Evolutionary conservation across 2,329 filamentous ascomycete genomes (phyloP), one percentile per base, ranked within the genome.

Genomic region (Bipolaris gigantea): DNA sequence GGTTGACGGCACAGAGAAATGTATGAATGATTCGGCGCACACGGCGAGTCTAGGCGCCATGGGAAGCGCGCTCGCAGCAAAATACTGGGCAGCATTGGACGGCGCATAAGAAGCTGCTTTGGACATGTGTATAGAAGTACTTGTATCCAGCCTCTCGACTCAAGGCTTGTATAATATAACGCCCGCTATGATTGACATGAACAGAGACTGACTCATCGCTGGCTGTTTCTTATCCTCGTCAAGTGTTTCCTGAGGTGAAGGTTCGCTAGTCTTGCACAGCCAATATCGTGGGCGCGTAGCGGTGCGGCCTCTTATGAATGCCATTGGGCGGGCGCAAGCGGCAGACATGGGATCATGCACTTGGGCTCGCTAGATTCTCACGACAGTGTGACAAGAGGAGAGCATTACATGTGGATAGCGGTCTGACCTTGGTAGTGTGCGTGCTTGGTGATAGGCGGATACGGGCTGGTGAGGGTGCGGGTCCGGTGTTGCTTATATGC

Each of bases 91-190:
- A 63, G 70, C 69, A 72, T 73, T 70, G 66, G 48, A 61, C 61
- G 70, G 70, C 63, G 56, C 46, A 59, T 58, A 13, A 50, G 51
- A 42, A 42, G 42, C 32, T 25, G 39, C 46, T 36, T 52, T 55
- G 50, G 50, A 51, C 43, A 51, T 57, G 50, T 63, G 59, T 67
- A 61, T 62, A 60, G 59, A 61, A 50, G 55, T 55, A 60, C 55
- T 58, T 54, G 51, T 58, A 55, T 55, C 53, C 61, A 56, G 59
- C 61, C 63, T 69, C 70, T 72, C 69, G 67, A 73, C 70, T 72
- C 71, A 67, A 61, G 65, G 59, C 63, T 70, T 70, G 64, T 59
- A 62, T 55, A 62, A 64, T 34, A 53, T 59, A n/a, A 50, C 34
- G 57, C 48, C 41, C 32, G 46, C 48, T 16, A 50, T 35, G 42